Conservation (phyloP, 257 asterid genomes). For the Petunia axillaris region DNA sequence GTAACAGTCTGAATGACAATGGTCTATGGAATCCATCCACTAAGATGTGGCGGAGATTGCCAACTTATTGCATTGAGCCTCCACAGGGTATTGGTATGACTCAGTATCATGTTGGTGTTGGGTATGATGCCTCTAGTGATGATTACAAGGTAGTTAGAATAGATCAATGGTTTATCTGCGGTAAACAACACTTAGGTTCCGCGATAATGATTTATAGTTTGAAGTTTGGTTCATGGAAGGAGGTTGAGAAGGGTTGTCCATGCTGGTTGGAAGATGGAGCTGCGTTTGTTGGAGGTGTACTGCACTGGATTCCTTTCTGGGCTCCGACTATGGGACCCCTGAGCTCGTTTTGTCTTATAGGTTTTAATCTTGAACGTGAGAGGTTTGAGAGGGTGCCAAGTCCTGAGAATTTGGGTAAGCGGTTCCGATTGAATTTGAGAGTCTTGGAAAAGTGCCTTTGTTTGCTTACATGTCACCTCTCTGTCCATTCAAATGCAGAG, state of each 20-base stretch:
- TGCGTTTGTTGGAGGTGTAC: constrained; percentile 45
- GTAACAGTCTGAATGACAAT: constrained; percentile 9
- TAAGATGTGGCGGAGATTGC: constrained; percentile 38
- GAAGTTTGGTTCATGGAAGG: constrained; percentile 57
- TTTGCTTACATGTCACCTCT: constrained; percentile 29
- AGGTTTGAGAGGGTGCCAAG: constrained; percentile 38
- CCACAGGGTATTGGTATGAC: constrained; percentile 1
- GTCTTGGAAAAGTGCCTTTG: constrained; percentile 50
- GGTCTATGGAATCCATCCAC: constrained; percentile 58
- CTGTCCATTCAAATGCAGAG: background rate
- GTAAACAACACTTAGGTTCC: constrained; percentile 38
- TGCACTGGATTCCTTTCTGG: constrained; percentile 46
- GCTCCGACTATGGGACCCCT: constrained; percentile 1
- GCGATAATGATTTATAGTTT: constrained; percentile 50
- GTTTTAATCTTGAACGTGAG: constrained; percentile 54
- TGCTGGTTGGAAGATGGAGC: constrained; percentile 56
- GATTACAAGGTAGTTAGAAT: constrained; percentile 42
- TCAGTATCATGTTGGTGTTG: constrained; percentile 42
- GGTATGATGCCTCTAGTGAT: constrained; percentile 34
- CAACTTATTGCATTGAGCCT: constrained; percentile 26
- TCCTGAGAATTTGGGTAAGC: constrained; percentile 29
- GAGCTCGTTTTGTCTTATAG: constrained; percentile 39
- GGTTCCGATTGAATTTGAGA: constrained; percentile 40
- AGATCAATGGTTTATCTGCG: constrained; percentile 39
- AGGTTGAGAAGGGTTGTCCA: constrained; percentile 37